Evolutionary conservation across 768 basidiomycete genomes (phyloP).

Genomic region (Gymnopilus dilepis): DNA sequence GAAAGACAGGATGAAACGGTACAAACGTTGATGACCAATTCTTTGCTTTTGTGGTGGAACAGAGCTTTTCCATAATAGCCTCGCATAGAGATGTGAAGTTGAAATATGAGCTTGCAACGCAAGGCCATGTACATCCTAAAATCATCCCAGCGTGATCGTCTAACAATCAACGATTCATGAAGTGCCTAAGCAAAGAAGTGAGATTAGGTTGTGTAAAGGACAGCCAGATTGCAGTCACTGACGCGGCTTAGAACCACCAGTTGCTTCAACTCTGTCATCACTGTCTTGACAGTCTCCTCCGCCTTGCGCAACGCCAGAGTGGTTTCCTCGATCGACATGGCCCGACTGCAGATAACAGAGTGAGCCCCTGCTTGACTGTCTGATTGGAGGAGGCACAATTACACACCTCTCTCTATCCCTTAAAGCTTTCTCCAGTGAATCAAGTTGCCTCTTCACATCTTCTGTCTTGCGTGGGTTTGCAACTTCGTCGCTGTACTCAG

Average conservation of each 20-base stretch:
- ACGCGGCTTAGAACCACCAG: slow-evolving; percentile 73
- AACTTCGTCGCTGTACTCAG: slow-evolving; percentile 63
- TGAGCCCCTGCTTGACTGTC: background rate
- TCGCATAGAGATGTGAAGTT: slow-evolving; percentile 80
- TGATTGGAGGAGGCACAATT: background rate
- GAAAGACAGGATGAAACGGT: background rate
- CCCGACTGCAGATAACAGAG: slow-evolving; percentile 55
- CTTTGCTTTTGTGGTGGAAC: slow-evolving; percentile 74
- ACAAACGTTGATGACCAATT: slow-evolving; percentile 65
- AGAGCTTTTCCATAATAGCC: slow-evolving; percentile 91
- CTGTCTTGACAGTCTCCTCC: slow-evolving; percentile 60
- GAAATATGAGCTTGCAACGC: slow-evolving; percentile 83
- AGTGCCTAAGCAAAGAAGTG: slow-evolving; percentile 54
- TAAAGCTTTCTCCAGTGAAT: slow-evolving; percentile 67
- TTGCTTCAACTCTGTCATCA: slow-evolving; percentile 64
- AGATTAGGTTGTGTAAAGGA: background rate
- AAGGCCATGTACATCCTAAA: slow-evolving; percentile 89
- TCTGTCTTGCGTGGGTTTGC: slow-evolving; percentile 61
- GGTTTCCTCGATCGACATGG: slow-evolving; percentile 80
- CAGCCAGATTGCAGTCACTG: slow-evolving; percentile 10
- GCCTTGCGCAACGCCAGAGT: slow-evolving; percentile 71
- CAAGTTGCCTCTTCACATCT: slow-evolving; percentile 62
- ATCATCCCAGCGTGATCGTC: slow-evolving; percentile 80
- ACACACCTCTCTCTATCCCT: slow-evolving; percentile 69
- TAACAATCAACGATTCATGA: slow-evolving; percentile 63